Base-by-base conservation (phyloP, 2,329 filamentous ascomycete genomes). In the Fusarium sp. region DNA sequence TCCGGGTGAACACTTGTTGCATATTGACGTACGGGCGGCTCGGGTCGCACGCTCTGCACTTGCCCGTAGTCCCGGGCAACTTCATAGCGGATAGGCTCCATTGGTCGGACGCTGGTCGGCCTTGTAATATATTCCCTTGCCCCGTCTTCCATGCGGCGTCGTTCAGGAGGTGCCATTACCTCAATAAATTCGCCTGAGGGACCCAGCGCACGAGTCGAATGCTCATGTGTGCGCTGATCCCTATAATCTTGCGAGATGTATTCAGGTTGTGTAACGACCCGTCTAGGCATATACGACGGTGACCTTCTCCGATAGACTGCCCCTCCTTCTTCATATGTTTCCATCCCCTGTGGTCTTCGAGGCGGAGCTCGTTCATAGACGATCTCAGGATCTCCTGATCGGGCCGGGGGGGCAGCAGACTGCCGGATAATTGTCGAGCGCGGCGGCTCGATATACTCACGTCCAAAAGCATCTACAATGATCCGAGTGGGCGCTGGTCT, bases 401-500 rank as follows among this genome's bases (percentile, higher is more conserved):
- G 75, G 25, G 74, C 63, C 17, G 84, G 80, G 40, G 86, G 83
- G 6, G 84, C 85, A 17, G 85, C 81, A 9, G 87, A 88, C 49
- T 86, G 85, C 46, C 85, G 71, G 44, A 72, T 80, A 20, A 83
- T 74, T 19, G 82, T 70, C 23, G 77, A 70, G 47, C 82, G 82
- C 11, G 79, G 72, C 25, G 87, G 86, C 71, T 90, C 87, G 62
- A 85, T 77, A 79, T 94, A 97, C 75, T 93, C 89, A 76, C 92
- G 92, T 40, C 94, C 94, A 78, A 90, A 92, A 65, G 92, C 88
- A 78, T 97, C 94, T 55, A 96, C 84, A 33, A 97, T 84, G 66
- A 97, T 90, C 64, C 90, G 88, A 56, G 89, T 82, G 45, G 86
- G 81, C 19, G 86, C 84, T 8, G 86, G 83, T 49, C 82, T 77